These are phyloP conservation scores for Trichomonas gallinae DNA, from an alignment of 208 protist species.

Conservation along the genomic window DNA sequence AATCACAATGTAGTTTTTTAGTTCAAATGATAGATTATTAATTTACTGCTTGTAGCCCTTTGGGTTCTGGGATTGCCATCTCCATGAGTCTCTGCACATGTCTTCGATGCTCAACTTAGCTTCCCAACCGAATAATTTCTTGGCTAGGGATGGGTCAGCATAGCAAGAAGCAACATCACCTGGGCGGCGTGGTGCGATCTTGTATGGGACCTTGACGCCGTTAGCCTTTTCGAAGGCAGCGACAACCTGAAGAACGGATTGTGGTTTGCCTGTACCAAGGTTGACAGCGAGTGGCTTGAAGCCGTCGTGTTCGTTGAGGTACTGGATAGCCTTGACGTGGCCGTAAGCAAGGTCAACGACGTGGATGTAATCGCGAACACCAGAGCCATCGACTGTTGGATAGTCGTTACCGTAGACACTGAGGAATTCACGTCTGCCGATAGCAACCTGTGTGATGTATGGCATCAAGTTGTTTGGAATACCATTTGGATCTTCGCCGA, in stretches of 20 bases:
- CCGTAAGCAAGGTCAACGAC: slow-evolving; percentile 27
- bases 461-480: slow-evolving; percentile 91
- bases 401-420: slow-evolving; percentile 46
- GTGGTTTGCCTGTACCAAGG: slow-evolving; percentile 12
- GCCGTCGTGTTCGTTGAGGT: background rate
- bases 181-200: background rate
- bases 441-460: slow-evolving; percentile 64
- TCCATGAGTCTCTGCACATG: slow-evolving; percentile 57
- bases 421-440: slow-evolving; percentile 36
- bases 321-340: slow-evolving; percentile 31
- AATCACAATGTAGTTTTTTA: too few species aligned
- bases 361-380: slow-evolving; percentile 90
- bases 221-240: slow-evolving; percentile 26
- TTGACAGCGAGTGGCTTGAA: background rate
- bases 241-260: slow-evolving; percentile 20
- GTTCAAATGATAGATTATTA: too few species aligned
- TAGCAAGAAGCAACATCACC: slow-evolving; percentile 27
- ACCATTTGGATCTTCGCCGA: slow-evolving; percentile 75
- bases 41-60: background rate
- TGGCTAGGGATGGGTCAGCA: slow-evolving; percentile 29
- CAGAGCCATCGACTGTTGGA: slow-evolving; percentile 43
- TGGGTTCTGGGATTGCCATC: background rate
- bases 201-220: background rate
- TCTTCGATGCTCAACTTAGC: slow-evolving; percentile 50
- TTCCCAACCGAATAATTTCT: slow-evolving; percentile 43